phyloP scores from a whole-genome alignment of 2,329 filamentous ascomycete genomes.

The Clonostachys byssicola region DNA sequence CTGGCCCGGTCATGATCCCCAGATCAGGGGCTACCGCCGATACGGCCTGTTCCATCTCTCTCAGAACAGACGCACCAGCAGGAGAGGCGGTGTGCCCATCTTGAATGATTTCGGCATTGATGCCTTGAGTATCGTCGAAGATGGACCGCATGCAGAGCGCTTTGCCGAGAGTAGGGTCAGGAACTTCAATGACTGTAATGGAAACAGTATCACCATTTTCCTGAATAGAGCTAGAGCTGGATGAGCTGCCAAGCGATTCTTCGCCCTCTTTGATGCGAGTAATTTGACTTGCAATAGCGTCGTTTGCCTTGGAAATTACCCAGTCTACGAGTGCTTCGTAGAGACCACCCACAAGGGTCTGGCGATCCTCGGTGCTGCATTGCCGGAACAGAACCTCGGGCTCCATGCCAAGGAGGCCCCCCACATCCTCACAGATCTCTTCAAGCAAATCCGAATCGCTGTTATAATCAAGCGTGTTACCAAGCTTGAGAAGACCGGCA shows the following conservation, averaged over 20 bases:
- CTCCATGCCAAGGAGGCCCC: slow-evolving; percentile 79
- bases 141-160: slow-evolving; percentile 85
- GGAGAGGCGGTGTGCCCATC: slow-evolving; percentile 78
- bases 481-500: slow-evolving; percentile 84
- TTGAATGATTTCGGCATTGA: slow-evolving; percentile 96
- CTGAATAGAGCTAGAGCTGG: slow-evolving; percentile 64
- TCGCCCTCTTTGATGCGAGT: slow-evolving; percentile 60
- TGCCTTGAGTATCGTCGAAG: slow-evolving; percentile 88
- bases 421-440: slow-evolving; percentile 85
- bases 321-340: slow-evolving; percentile 96
- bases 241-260: slow-evolving; percentile 59
- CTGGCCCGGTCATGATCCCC: slow-evolving; percentile 65
- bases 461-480: slow-evolving; percentile 81
- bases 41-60: slow-evolving; percentile 83
- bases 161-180: slow-evolving; percentile 75
- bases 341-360: slow-evolving; percentile 76
- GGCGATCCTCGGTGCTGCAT: slow-evolving; percentile 79
- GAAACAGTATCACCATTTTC: slow-evolving; percentile 80
- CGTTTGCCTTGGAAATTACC: slow-evolving; percentile 86
- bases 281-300: slow-evolving; percentile 75
- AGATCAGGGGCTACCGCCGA: slow-evolving; percentile 73
- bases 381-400: slow-evolving; percentile 76
- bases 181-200: slow-evolving; percentile 84
- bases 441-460: slow-evolving; percentile 83
- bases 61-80: slow-evolving; percentile 75